phyloP scores from a whole-genome alignment of 2,329 filamentous ascomycete species.

The Chaetomium sp. region DNA sequence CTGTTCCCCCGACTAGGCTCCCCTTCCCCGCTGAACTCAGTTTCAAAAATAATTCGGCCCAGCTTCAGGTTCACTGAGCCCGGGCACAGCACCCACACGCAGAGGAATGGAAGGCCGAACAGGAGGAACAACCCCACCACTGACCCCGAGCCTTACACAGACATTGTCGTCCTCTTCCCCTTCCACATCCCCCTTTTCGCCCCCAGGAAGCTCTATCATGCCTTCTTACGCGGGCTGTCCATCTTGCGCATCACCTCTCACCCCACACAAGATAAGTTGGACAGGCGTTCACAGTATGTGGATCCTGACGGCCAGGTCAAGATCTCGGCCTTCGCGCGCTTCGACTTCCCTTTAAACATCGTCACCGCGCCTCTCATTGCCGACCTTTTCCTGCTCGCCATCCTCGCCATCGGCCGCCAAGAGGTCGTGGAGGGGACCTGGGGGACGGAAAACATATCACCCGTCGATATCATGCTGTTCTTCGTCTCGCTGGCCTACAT shows the following conservation, averaged over 20 bases:
- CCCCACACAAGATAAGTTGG: constrained; percentile 30
- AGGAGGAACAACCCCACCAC: neutral
- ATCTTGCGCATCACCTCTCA: constrained; percentile 44
- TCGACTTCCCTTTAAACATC: constrained; percentile 61
- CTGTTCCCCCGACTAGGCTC: neutral
- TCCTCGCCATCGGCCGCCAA: constrained; percentile 56
- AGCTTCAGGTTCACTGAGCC: too few relatives aligned
- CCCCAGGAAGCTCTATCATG: constrained; percentile 44
- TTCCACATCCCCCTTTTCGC: constrained; percentile 58
- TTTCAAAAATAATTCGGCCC: neutral
- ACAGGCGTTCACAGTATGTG: constrained; percentile 16
- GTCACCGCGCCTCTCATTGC: constrained; percentile 65
- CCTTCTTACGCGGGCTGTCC: constrained; percentile 37
- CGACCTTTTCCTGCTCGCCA: constrained; percentile 64
- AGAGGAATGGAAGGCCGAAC: too few relatives aligned
- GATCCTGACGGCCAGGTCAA: constrained; percentile 26
- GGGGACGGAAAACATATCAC: constrained; percentile 58
- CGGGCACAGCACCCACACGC: too few relatives aligned
- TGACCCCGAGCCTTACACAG: constrained; percentile 32
- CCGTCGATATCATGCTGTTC: constrained; percentile 68
- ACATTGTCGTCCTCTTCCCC: constrained; percentile 62
- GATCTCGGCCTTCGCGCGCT: constrained; percentile 38
- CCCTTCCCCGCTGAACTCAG: neutral
- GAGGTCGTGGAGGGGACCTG: constrained; percentile 65
- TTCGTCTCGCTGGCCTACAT: constrained; percentile 71